Evolutionary conservation across 805 yeast genomes (phyloP).

Genomic region (Phaffomyces thermotolerans): DNA sequence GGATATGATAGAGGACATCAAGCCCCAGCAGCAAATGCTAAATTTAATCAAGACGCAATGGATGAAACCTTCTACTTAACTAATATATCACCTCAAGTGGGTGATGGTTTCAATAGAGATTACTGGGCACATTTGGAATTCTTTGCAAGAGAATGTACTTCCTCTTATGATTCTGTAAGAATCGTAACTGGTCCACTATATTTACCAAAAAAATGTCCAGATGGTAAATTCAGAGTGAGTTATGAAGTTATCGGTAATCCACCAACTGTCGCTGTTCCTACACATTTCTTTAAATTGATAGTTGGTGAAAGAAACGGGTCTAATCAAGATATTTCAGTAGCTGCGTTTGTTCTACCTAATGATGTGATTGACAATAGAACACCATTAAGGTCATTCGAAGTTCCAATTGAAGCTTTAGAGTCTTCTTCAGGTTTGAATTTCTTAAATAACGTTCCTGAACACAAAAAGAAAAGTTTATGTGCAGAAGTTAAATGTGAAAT

Average conservation of each 20-base stretch:
- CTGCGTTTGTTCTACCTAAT: constrained; percentile 92
- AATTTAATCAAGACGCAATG: constrained; percentile 86
- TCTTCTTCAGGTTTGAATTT: constrained; percentile 80
- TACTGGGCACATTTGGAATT: constrained; percentile 97
- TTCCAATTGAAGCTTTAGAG: constrained; percentile 86
- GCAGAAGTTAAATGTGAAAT: constrained; percentile 73
- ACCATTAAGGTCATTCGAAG: constrained; percentile 70
- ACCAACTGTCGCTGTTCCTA: constrained; percentile 94
- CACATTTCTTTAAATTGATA: constrained; percentile 88
- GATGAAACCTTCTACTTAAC: constrained; percentile 86
- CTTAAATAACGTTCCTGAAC: constrained; percentile 56
- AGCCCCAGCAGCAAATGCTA: constrained; percentile 97
- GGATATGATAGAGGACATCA: constrained; percentile 97
- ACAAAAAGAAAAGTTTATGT: constrained; percentile 59
- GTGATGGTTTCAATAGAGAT: constrained; percentile 95
- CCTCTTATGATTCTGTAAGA: constrained; percentile 66
- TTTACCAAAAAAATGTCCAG: constrained; percentile 65
- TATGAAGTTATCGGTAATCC: constrained; percentile 97
- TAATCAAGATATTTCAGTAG: constrained; percentile 52
- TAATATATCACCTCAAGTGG: constrained; percentile 95
- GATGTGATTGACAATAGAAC: constrained; percentile 64
- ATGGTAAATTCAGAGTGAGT: constrained; percentile 77
- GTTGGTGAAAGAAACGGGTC: constrained; percentile 62
- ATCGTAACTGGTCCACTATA: constrained; percentile 91
- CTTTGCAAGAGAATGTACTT: constrained; percentile 72